phyloP scores from a whole-genome alignment of 1,284 basidiomycete species.

The Waitea zeae region DNA sequence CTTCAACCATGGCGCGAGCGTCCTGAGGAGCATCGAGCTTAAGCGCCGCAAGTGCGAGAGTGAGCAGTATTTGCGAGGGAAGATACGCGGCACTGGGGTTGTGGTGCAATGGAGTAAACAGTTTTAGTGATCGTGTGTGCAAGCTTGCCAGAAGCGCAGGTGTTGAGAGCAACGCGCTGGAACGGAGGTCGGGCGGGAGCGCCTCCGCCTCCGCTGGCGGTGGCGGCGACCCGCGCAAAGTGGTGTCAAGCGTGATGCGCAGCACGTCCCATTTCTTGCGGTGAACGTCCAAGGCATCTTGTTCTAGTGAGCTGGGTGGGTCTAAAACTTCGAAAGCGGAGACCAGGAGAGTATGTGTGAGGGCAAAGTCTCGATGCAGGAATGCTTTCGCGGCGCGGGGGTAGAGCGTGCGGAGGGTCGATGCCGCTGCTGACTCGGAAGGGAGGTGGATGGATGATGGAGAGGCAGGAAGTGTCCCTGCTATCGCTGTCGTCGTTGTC shows the following conservation, averaged over 20 bases:
- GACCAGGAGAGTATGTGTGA: conserved; percentile 43
- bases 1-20: conserved; percentile 49
- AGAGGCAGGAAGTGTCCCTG: background rate
- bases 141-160: conserved; percentile 36
- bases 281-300: conserved; percentile 30
- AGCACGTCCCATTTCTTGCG: conserved; percentile 73
- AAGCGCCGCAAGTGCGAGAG: conserved; percentile 49
- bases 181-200: conserved; percentile 31
- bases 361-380: conserved; percentile 44
- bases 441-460: conserved; percentile 1
- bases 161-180: conserved; percentile 35
- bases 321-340: conserved; percentile 49
- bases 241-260: conserved; percentile 63
- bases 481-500: no score
- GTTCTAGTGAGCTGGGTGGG: conserved; percentile 23
- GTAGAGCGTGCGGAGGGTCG: conserved; percentile 50
- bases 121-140: conserved; percentile 41
- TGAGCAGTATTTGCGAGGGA: conserved; percentile 48
- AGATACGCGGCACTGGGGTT: conserved; percentile 34
- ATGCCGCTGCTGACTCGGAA: conserved; percentile 6
- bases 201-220: conserved; percentile 15
- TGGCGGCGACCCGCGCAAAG: conserved; percentile 39
- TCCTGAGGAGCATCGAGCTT: conserved; percentile 42
- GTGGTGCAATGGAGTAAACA: conserved; percentile 38
- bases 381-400: conserved; percentile 60